A percentile compares a stretch with the other conserved stretches of the same genome.
These are phyloP conservation scores for Hemerocallis citrina DNA, from an alignment of 106 monocot species.

Conservation along the genomic window DNA sequence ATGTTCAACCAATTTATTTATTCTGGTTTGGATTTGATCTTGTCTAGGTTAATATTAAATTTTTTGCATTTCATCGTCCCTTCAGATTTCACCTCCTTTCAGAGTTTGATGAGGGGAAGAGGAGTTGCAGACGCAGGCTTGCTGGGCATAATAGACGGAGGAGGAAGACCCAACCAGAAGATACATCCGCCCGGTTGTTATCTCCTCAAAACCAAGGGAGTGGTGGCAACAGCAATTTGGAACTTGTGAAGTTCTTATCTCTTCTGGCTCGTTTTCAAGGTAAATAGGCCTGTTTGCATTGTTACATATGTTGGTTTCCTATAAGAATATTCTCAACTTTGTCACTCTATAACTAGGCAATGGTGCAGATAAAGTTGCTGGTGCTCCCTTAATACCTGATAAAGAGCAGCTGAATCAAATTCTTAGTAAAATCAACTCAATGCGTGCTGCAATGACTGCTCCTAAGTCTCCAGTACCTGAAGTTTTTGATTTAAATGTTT, in stretches of 20 bases:
- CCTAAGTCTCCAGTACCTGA: conserved; percentile 21
- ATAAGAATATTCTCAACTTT: too few relatives aligned
- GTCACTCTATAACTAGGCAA: conserved; percentile 13
- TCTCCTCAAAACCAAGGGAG: conserved; percentile 36
- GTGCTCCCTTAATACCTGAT: conserved; percentile 29
- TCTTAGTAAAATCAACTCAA: conserved; percentile 45
- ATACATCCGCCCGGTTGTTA: conserved; percentile 37
- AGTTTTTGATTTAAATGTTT: conserved; percentile 73
- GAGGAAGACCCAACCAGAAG: conserved; percentile 85
- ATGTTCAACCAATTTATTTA: too few relatives aligned
- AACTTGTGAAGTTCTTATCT: conserved; percentile 53
- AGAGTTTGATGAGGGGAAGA: conserved; percentile 98
- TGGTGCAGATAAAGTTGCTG: conserved; percentile 40
- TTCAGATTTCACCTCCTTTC: too few relatives aligned
- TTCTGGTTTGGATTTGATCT: too few relatives aligned
- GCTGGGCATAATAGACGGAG: conserved; percentile 94
- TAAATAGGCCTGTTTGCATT: conserved; percentile 11
- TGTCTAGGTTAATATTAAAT: too few relatives aligned
- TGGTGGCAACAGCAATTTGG: conserved; percentile 32
- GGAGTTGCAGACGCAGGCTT: conserved; percentile 89
- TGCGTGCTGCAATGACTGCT: conserved; percentile 24
- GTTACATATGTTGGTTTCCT: too few relatives aligned
- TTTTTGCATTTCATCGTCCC: too few relatives aligned
- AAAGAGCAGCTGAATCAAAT: conserved; percentile 56
- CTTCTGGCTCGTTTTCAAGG: conserved; percentile 74